Percentiles rank a stretch among this genome's conserved stretches.
These are phyloP conservation scores for Stellera chamaejasme DNA, from an alignment of 345 rosid species.

Conservation along the genomic window DNA sequence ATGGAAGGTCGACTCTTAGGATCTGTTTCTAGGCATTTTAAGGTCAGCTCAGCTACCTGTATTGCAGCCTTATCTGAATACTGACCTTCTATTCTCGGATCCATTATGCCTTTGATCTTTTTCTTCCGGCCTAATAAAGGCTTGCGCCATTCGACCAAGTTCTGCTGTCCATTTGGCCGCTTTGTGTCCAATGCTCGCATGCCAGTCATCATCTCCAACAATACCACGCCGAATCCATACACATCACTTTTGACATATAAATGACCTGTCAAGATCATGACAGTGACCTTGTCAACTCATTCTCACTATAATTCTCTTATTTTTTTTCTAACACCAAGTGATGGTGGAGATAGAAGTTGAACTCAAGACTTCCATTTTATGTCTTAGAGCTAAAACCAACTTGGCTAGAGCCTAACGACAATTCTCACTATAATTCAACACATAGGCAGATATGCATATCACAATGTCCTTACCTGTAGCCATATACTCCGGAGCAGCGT, in stretches of 20 bases:
- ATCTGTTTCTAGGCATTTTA: constrained; percentile 36
- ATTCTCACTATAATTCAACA: neutral
- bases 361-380: too few relatives aligned
- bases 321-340: neutral
- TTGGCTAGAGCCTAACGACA: neutral
- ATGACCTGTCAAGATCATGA: constrained; percentile 31
- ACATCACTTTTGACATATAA: constrained; percentile 67
- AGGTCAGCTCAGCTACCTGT: constrained; percentile 32
- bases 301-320: neutral
- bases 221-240: constrained; percentile 59
- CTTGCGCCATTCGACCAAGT: constrained; percentile 47
- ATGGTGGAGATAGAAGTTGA: too few relatives aligned
- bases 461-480: constrained; percentile 40
- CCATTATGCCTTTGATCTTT: constrained; percentile 38
- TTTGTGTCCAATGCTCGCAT: constrained; percentile 31
- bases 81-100: constrained; percentile 39
- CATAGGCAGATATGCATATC: neutral
- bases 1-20: constrained; percentile 51
- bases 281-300: neutral
- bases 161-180: constrained; percentile 36
- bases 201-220: constrained; percentile 55
- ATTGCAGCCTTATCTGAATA: constrained; percentile 36
- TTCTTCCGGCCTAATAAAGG: constrained; percentile 31
- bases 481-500: constrained; percentile 65
- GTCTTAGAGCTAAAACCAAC: neutral